These are phyloP conservation scores for Scheffersomyces ergatensis DNA, from an alignment of 805 yeast genomes.

Conservation along the genomic window DNA sequence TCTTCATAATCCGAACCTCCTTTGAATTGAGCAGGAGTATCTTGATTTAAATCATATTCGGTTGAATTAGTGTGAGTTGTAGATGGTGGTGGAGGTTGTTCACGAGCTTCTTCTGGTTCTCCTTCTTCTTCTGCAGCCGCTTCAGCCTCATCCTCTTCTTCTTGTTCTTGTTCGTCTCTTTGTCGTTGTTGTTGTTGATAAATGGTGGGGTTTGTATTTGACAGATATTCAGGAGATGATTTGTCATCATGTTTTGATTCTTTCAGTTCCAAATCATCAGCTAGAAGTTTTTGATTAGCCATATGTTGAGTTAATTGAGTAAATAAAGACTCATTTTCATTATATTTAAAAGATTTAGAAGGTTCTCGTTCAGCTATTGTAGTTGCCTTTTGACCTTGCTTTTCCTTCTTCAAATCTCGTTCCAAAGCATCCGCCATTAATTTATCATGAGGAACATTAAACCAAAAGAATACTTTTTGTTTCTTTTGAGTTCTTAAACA, in stretches of 20 bases:
- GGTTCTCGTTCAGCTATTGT: slow-evolving; percentile 76
- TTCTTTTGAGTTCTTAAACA: slow-evolving; percentile 94
- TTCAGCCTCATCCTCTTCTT: neutral
- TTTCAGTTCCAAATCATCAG: neutral
- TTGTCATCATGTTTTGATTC: neutral
- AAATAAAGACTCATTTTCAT: slow-evolving; percentile 47
- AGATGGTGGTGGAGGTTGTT: slow-evolving; percentile 1
- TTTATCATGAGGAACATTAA: slow-evolving; percentile 90
- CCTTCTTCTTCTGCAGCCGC: slow-evolving; percentile 2
- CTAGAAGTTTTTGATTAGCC: slow-evolving; percentile 5
- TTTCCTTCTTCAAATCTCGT: slow-evolving; percentile 83
- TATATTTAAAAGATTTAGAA: slow-evolving; percentile 70
- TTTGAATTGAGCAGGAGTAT: slow-evolving; percentile 22
- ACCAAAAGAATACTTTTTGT: slow-evolving; percentile 96
- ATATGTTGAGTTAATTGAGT: slow-evolving; percentile 52
- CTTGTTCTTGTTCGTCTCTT: slow-evolving; percentile 4
- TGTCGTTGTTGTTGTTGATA: neutral
- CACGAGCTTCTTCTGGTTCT: slow-evolving; percentile 14
- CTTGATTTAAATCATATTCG: slow-evolving; percentile 13
- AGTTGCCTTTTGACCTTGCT: slow-evolving; percentile 58
- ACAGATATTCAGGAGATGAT: neutral
- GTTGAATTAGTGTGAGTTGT: too few relatives aligned
- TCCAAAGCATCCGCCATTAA: slow-evolving; percentile 91
- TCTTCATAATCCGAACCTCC: slow-evolving; percentile 44
- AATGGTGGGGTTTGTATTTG: neutral